phyloP scores from a whole-genome alignment of 768 basidiomycete species.

The Lenzites betulinus region DNA sequence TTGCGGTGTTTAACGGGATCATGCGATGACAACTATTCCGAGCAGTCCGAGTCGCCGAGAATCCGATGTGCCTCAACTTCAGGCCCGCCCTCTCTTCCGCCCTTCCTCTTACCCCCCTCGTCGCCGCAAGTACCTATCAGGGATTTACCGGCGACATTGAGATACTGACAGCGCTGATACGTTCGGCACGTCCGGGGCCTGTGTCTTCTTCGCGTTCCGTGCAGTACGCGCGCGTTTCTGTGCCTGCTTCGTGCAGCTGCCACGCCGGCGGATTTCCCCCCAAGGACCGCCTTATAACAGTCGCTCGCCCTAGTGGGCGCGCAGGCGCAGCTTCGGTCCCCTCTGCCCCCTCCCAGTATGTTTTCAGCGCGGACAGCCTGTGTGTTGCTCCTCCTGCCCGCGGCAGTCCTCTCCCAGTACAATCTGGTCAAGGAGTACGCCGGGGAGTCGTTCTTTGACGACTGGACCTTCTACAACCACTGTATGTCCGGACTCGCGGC shows the following conservation, averaged over 20 bases:
- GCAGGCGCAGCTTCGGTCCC: neutral
- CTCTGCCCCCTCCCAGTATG: constrained; percentile 9
- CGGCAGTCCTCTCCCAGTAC: constrained; percentile 38
- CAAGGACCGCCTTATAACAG: constrained; percentile 21
- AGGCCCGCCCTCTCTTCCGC: constrained; percentile 5
- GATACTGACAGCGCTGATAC: constrained; percentile 18
- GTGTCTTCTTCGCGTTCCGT: neutral
- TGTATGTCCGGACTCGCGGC: constrained; percentile 39
- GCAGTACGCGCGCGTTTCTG: neutral
- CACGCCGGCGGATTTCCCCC: constrained; percentile 5
- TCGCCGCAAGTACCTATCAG: constrained; percentile 13
- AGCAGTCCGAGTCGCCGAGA: constrained; percentile 7
- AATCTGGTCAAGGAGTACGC: constrained; percentile 56
- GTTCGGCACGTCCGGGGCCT: constrained; percentile 9
- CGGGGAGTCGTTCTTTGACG: constrained; percentile 65
- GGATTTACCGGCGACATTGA: constrained; percentile 6
- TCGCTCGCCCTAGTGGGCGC: constrained; percentile 1
- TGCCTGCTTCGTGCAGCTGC: constrained; percentile 1
- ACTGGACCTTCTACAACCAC: constrained; percentile 64
- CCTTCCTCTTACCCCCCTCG: constrained; percentile 4
- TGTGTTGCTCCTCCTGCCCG: constrained; percentile 13
- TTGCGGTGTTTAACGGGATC: neutral
- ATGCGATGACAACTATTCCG: constrained; percentile 18
- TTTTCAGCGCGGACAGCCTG: neutral
- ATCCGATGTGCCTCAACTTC: constrained; percentile 9